These are phyloP conservation scores for Ceratobasidium sp. DNA, from an alignment of 1,284 basidiomycete genomes.

Conservation along the genomic window DNA sequence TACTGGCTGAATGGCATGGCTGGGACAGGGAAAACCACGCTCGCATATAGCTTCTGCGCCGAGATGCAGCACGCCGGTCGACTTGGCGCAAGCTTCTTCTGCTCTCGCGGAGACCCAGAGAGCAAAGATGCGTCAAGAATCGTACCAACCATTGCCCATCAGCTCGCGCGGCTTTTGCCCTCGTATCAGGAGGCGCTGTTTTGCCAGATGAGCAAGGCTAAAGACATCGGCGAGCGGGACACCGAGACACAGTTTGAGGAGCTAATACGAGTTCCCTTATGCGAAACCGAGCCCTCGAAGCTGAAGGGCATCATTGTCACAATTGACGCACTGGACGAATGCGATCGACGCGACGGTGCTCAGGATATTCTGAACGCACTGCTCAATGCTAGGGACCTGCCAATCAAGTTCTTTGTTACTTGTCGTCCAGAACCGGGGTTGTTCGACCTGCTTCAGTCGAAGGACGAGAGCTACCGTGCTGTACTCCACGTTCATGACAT, in stretches of 20 bases:
- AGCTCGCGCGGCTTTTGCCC: constrained; percentile 13
- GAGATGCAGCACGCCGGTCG: constrained; percentile 3
- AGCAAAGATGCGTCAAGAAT: constrained; percentile 14
- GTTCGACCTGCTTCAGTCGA: background rate
- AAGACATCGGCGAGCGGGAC: background rate
- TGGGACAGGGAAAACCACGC: constrained; percentile 49
- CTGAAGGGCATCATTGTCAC: background rate
- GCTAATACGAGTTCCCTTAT: background rate
- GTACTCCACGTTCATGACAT: constrained; percentile 28
- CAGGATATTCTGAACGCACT: background rate
- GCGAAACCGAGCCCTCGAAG: background rate
- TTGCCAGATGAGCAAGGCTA: background rate
- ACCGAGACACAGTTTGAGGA: background rate
- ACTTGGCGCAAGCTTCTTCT: constrained; percentile 52
- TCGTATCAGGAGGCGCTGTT: background rate
- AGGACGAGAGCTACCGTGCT: background rate
- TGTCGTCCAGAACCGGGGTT: background rate
- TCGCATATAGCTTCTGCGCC: constrained; percentile 48
- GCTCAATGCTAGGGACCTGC: background rate
- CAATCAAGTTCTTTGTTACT: constrained; percentile 16
- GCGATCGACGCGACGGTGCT: background rate
- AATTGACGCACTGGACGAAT: constrained; percentile 14
- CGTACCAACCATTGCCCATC: constrained; percentile 36
- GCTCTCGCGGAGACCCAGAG: constrained; percentile 47
- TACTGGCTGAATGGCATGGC: constrained; percentile 49